A percentile compares a stretch with the other conserved stretches of the same genome.
Conservation (phyloP, 176 grass and related monocot genomes). For the Ensete glaucum region DNA sequence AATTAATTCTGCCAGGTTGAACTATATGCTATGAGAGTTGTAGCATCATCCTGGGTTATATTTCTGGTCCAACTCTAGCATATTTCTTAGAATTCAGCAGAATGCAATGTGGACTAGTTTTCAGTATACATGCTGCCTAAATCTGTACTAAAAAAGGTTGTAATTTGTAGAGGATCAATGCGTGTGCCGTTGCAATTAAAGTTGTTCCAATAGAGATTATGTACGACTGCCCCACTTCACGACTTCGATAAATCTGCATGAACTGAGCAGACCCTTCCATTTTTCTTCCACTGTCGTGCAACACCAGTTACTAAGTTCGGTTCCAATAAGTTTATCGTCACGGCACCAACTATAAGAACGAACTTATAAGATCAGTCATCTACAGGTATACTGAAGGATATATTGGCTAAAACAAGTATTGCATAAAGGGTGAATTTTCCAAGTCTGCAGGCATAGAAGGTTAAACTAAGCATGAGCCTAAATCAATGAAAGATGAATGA, state of each 20-base stretch:
- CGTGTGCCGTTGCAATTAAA: conserved; percentile 59
- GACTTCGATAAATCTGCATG: conserved; percentile 81
- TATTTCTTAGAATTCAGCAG: neutral
- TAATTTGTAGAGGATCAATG: conserved; percentile 1
- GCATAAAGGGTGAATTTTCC: neutral
- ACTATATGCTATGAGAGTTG: neutral
- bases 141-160: too few species aligned
- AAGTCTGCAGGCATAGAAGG: neutral
- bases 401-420: neutral
- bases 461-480: too few species aligned
- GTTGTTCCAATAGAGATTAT: conserved; percentile 77
- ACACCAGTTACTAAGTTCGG: conserved; percentile 1
- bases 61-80: neutral
- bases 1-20: neutral
- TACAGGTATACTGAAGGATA: neutral
- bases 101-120: neutral
- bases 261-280: conserved; percentile 34
- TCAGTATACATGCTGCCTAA: too few species aligned
- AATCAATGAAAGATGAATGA: too few species aligned
- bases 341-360: neutral
- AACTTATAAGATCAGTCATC: neutral
- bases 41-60: neutral
- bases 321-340: neutral
- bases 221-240: conserved; percentile 97
- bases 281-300: conserved; percentile 31